Base-by-base conservation (phyloP, 805 yeast genomes). In the Monosporozyma unispora region DNA sequence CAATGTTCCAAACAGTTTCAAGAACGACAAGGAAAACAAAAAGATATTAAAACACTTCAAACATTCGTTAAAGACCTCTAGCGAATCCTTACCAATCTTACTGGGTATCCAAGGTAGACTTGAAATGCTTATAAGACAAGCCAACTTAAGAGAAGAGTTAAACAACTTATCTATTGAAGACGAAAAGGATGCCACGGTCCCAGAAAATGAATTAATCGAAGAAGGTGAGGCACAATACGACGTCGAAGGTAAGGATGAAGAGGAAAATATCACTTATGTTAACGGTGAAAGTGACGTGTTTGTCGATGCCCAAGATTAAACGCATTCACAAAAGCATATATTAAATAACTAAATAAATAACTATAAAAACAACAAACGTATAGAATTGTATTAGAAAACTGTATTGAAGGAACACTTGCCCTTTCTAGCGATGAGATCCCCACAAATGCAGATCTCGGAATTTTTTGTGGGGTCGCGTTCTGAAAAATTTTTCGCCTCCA, bases 51-150 rank as follows among this genome's bases (percentile, higher is more conserved):
- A 79, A 42, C 68, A 75, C 3, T 66, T 91, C 49, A 83, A 80
- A 62, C 61, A 76, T 2, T 73, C 84, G 0, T 69, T 90, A 27
- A 68, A 72, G 18, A 70, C 77, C n/a, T 49, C 82, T 78, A 29
- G 72, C 77, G 64, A 75, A 75, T 52, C 73, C 75, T 68, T 91
- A 54, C 84, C 90, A 8, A 75, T 79, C 38, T 71, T 91, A 47
- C 69, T 90, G 23, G 81, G 93, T 1, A 74, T 91, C 28, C 95
- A 90, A 64, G 99, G 99, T 44, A 79, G 93, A 54, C 71, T 91
- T 44, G 85, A 83, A 59, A 74, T 91, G 64, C 73, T 91, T 41
- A 77, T 77, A 54, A 77, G 88, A 3, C 98, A 91, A 68, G 74
- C 87, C 10, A 75, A 78, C 50, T 69, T 91, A 55, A 80, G 97